Conservation (phyloP, 169 alveolate genomes). For the Cryptosporidium muris region DNA sequence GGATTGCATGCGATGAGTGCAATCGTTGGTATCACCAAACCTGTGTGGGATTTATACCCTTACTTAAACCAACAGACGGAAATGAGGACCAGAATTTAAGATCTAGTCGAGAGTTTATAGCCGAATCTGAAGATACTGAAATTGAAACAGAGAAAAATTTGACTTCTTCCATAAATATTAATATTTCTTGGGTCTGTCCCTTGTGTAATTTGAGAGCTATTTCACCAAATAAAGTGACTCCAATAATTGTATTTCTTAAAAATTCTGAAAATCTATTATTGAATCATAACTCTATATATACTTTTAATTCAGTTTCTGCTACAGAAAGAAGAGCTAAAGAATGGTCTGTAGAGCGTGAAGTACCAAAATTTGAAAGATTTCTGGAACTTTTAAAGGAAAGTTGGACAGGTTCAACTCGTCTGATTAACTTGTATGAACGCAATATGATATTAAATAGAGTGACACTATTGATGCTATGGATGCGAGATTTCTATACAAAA, state of each 20-base stretch:
- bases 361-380: slow-evolving; percentile 15
- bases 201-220: slow-evolving; percentile 18
- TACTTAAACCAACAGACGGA: no score
- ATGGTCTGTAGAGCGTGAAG: slow-evolving; percentile 7
- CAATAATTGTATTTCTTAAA: slow-evolving; percentile 4
- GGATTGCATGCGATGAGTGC: slow-evolving; percentile 63
- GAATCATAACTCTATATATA: slow-evolving; percentile 3
- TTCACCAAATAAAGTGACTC: background rate
- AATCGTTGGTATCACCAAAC: slow-evolving; percentile 51
- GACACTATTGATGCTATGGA: slow-evolving; percentile 21
- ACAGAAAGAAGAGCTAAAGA: background rate
- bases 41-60: slow-evolving; percentile 7
- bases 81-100: no score
- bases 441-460: slow-evolving; percentile 26
- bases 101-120: no score
- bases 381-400: slow-evolving; percentile 5
- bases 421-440: slow-evolving; percentile 46
- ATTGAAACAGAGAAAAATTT: background rate
- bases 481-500: slow-evolving; percentile 21
- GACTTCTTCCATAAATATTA: background rate
- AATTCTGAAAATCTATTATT: slow-evolving; percentile 1
- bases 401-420: background rate
- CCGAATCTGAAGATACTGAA: background rate
- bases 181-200: slow-evolving; percentile 28
- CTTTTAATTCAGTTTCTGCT: background rate